phyloP scores from a whole-genome alignment of 2,329 filamentous ascomycete genomes.

The Alternaria burnsii region DNA sequence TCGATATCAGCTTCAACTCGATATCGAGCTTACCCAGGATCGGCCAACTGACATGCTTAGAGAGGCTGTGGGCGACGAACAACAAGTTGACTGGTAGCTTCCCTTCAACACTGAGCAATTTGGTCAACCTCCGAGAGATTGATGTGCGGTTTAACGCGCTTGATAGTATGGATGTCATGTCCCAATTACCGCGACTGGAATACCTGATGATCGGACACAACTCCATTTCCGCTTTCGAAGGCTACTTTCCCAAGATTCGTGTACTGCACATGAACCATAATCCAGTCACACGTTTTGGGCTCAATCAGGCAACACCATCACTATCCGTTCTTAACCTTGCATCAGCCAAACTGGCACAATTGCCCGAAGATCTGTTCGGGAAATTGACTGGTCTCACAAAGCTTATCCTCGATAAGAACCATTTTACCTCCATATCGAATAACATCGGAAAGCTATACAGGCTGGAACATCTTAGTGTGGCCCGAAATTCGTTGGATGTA shows the following conservation, averaged over 20 bases:
- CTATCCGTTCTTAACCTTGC: slow-evolving; percentile 88
- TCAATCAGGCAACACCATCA: slow-evolving; percentile 78
- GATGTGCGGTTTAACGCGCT: slow-evolving; percentile 95
- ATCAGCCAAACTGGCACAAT: slow-evolving; percentile 86
- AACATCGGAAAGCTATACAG: slow-evolving; percentile 84
- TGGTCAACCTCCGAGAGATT: slow-evolving; percentile 84
- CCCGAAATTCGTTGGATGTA: slow-evolving; percentile 85
- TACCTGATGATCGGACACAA: slow-evolving; percentile 93
- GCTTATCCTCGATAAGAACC: slow-evolving; percentile 91
- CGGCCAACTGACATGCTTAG: slow-evolving; percentile 78
- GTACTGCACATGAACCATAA: slow-evolving; percentile 92
- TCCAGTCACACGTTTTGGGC: slow-evolving; percentile 91
- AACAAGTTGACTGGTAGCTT: slow-evolving; percentile 83
- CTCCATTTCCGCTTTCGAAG: slow-evolving; percentile 85
- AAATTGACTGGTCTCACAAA: slow-evolving; percentile 88
- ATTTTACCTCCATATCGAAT: slow-evolving; percentile 87
- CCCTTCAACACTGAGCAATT: slow-evolving; percentile 74
- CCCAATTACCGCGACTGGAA: slow-evolving; percentile 84
- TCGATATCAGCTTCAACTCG: slow-evolving; percentile 96
- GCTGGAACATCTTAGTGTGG: slow-evolving; percentile 91
- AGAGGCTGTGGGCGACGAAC: slow-evolving; percentile 94
- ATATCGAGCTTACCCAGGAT: slow-evolving; percentile 83
- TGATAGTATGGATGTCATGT: slow-evolving; percentile 85
- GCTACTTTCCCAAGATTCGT: slow-evolving; percentile 84
- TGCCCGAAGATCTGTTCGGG: slow-evolving; percentile 85